These are phyloP conservation scores for Capronia americana DNA, from an alignment of 2,329 filamentous ascomycete genomes.

Conservation along the genomic window DNA sequence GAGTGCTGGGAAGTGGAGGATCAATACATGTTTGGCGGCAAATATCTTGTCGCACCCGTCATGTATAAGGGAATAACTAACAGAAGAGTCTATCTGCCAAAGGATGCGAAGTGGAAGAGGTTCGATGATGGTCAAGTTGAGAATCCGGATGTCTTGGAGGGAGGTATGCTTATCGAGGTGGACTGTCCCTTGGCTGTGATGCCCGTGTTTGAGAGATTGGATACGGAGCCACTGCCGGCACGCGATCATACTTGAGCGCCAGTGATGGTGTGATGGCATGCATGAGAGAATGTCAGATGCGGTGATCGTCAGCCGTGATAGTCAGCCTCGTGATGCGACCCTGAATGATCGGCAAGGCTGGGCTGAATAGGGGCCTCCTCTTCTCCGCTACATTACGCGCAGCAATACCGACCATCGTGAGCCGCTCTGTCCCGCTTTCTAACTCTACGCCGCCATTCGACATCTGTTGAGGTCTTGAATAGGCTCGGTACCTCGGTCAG, in stretches of 20 bases:
- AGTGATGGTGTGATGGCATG: background rate
- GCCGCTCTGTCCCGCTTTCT: background rate
- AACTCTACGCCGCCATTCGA: background rate
- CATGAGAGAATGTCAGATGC: background rate
- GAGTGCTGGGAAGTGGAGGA: constrained; percentile 63
- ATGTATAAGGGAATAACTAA: constrained; percentile 56
- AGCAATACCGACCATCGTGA: background rate
- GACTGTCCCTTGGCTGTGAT: constrained; percentile 55
- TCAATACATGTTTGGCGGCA: constrained; percentile 69
- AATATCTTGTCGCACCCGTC: constrained; percentile 65
- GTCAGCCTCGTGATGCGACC: background rate
- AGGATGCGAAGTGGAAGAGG: constrained; percentile 53
- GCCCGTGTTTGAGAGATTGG: constrained; percentile 52
- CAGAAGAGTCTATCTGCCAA: constrained; percentile 61
- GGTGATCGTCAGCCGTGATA: background rate
- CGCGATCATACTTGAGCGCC: background rate
- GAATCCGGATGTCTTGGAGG: constrained; percentile 45
- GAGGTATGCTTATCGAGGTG: constrained; percentile 50
- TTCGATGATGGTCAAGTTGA: constrained; percentile 39
- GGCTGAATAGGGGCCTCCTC: constrained; percentile 4
- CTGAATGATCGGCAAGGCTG: constrained; percentile 4
- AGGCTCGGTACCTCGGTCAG: background rate
- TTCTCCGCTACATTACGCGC: background rate
- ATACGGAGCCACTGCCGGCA: background rate
- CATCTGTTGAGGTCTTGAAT: background rate